phyloP scores from a whole-genome alignment of 2,329 filamentous ascomycete species.

The Coniosporium tulheliwenetii region DNA sequence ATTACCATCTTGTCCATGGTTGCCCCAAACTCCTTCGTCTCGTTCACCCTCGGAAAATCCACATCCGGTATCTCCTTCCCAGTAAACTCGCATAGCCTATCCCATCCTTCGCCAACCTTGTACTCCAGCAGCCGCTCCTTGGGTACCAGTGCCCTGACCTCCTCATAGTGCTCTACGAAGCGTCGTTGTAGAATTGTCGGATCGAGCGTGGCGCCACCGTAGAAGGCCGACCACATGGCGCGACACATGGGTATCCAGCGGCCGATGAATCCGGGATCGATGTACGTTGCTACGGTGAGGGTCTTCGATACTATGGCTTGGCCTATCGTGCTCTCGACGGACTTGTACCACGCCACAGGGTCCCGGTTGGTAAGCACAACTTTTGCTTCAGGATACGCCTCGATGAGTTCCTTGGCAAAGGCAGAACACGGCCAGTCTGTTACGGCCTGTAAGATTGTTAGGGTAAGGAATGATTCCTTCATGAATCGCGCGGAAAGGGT shows the following conservation, averaged over 20 bases:
- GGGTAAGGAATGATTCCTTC: background rate
- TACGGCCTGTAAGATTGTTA: constrained; percentile 31
- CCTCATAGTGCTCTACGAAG: constrained; percentile 40
- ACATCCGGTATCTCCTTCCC: constrained; percentile 32
- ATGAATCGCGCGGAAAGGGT: background rate
- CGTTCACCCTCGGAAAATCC: constrained; percentile 36
- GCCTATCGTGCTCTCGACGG: constrained; percentile 44
- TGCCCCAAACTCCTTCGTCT: constrained; percentile 31
- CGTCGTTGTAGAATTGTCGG: constrained; percentile 47
- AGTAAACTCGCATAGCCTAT: constrained; percentile 38
- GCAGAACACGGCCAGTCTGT: constrained; percentile 54
- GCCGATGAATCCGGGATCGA: constrained; percentile 28
- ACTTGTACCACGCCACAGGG: constrained; percentile 47
- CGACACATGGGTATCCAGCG: background rate
- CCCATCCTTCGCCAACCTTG: constrained; percentile 38
- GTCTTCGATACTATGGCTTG: constrained; percentile 40
- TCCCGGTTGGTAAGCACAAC: constrained; percentile 53
- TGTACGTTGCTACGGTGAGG: constrained; percentile 40
- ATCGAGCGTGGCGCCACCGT: constrained; percentile 46
- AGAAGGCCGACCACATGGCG: constrained; percentile 52
- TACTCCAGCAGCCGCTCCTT: constrained; percentile 37
- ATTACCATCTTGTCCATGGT: background rate
- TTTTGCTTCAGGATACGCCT: constrained; percentile 58
- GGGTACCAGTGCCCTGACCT: constrained; percentile 31
- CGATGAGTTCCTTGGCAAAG: constrained; percentile 54